Percentiles rank a stretch among this genome's conserved stretches.
These are phyloP conservation scores for Thymus mandschuricus DNA, from an alignment of 257 asterid species.

Conservation along the genomic window DNA sequence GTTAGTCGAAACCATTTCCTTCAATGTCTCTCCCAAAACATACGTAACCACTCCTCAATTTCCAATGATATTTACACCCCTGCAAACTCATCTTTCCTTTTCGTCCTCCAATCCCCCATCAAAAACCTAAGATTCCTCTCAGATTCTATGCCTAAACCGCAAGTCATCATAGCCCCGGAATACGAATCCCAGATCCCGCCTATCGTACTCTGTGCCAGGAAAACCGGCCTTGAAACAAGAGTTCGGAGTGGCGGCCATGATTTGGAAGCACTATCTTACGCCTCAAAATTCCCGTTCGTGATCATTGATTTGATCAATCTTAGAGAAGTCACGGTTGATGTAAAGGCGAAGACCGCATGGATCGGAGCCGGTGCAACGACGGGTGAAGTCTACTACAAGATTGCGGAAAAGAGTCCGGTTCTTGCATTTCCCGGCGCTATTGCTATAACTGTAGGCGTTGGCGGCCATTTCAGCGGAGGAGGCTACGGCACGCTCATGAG, in stretches of 20 bases:
- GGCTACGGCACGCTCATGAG: conserved; percentile 30
- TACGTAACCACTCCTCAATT: not conserved
- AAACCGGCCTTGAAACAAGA: conserved; percentile 22
- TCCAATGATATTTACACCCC: conserved; percentile 25
- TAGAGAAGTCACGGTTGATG: conserved; percentile 14
- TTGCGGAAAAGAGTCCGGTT: conserved; percentile 8
- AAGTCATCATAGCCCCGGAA: conserved; percentile 23
- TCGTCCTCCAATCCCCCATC: conserved; percentile 10
- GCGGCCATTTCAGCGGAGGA: conserved; percentile 37
- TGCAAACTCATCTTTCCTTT: conserved; percentile 20
- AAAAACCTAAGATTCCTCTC: not conserved
- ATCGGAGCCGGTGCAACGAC: conserved; percentile 27
- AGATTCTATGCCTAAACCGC: conserved; percentile 2
- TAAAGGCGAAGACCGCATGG: conserved; percentile 30
- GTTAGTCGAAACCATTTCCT: not conserved
- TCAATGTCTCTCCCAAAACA: not conserved
- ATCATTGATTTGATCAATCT: conserved; percentile 34
- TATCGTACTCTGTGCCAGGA: conserved; percentile 26
- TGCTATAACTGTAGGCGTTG: conserved; percentile 34
- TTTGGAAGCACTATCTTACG: conserved; percentile 35
- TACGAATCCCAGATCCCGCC: conserved; percentile 30
- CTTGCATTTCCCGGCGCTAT: conserved; percentile 20
- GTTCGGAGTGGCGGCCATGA: conserved; percentile 42
- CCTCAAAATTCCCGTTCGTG: conserved; percentile 28
- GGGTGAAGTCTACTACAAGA: conserved; percentile 27